Evolutionary conservation across 306 rosid species (phyloP).

Genomic region (Cyamopsis tetragonoloba): DNA sequence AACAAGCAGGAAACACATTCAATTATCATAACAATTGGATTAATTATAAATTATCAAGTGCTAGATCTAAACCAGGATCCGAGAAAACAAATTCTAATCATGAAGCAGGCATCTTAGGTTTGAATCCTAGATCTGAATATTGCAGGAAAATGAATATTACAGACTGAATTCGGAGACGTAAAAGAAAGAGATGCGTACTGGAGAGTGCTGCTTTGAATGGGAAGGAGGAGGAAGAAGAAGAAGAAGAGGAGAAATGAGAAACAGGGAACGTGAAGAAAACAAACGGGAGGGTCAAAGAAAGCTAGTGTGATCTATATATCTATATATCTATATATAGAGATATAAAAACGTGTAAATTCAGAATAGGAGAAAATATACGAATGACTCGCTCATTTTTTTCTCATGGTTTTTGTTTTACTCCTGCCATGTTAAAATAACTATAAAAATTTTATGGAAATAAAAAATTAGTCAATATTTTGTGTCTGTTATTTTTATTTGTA

Average conservation of each 20-base stretch:
- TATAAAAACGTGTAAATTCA: neutral
- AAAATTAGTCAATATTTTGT: no score
- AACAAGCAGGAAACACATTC: neutral
- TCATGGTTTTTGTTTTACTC: neutral
- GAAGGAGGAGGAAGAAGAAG: neutral
- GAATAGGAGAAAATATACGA: conserved; percentile 17
- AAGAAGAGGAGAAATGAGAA: neutral
- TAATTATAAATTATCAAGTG: neutral
- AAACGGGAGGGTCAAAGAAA: neutral
- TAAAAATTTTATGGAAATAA: neutral
- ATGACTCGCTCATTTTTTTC: conserved; percentile 30
- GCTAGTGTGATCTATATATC: neutral
- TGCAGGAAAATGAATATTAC: neutral
- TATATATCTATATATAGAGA: neutral
- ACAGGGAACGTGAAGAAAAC: conserved; percentile 4
- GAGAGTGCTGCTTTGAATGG: neutral
- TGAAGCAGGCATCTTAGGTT: conserved; percentile 1
- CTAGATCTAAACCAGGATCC: conserved; percentile 14
- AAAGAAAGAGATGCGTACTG: conserved; percentile 18
- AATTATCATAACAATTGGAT: neutral
- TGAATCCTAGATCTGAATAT: conserved; percentile 21
- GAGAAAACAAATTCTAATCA: neutral
- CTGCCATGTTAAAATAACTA: no score
- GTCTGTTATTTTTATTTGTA: no score
- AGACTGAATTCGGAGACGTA: neutral